Evolutionary conservation across 202 grass and related monocot genomes (phyloP).

Genomic region (Schoenoplectus tabernaemontani): DNA sequence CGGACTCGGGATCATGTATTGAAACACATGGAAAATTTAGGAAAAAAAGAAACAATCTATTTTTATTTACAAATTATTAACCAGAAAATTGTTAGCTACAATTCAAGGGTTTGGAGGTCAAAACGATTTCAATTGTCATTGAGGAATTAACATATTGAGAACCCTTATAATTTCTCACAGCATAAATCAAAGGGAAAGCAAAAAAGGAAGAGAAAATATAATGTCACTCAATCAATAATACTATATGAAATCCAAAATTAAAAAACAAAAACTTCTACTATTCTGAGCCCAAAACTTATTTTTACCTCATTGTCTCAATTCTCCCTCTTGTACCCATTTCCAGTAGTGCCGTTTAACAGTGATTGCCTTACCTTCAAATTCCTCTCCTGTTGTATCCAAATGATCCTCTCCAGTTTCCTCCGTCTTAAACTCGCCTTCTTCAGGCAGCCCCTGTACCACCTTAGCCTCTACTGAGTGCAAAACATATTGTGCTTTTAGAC

Average conservation of each 20-base stretch:
- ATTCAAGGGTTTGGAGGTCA: background rate
- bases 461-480: slow-evolving; percentile 69
- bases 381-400: slow-evolving; percentile 13
- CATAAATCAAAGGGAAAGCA: background rate
- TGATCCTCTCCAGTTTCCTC: slow-evolving; percentile 65
- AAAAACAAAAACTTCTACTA: slow-evolving; percentile 3
- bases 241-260: slow-evolving; percentile 1
- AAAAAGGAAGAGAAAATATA: background rate
- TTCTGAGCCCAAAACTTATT: background rate
- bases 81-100: background rate
- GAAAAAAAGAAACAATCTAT: background rate
- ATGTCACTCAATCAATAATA: slow-evolving; percentile 1
- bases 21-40: background rate
- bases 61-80: background rate
- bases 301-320: background rate
- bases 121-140: background rate
- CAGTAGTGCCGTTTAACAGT: slow-evolving; percentile 57
- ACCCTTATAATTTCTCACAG: slow-evolving; percentile 2
- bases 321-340: slow-evolving; percentile 54
- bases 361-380: slow-evolving; percentile 25
- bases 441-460: slow-evolving; percentile 46
- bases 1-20: background rate
- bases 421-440: slow-evolving; percentile 71
- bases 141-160: background rate
- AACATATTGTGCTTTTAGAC: slow-evolving; percentile 58